These are phyloP conservation scores for Rostrohypoxylon terebratum DNA, from an alignment of 495 filamentous ascomycete genomes.

Conservation along the genomic window DNA sequence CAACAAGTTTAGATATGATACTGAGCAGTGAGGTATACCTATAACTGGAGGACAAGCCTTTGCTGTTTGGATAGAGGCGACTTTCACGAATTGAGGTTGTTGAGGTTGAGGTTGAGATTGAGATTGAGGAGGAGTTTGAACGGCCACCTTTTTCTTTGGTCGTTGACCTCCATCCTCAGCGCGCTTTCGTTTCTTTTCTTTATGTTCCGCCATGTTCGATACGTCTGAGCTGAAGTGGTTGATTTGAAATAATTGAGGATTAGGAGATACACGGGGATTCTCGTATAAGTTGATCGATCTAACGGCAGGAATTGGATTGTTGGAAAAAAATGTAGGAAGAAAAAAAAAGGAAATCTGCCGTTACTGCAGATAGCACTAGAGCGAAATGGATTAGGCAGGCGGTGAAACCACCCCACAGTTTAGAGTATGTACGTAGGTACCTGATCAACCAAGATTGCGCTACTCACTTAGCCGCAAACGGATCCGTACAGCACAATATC, in stretches of 20 bases:
- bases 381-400: conserved; percentile 39
- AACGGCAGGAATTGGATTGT: conserved; percentile 29
- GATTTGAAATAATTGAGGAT: neutral
- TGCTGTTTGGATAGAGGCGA: conserved; percentile 69
- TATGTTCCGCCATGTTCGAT: conserved; percentile 63
- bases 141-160: conserved; percentile 72
- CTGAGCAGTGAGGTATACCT: conserved; percentile 56
- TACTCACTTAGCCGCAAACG: conserved; percentile 4
- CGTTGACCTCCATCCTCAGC: conserved; percentile 59
- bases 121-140: conserved; percentile 59
- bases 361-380: neutral
- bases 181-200: conserved; percentile 81
- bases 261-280: neutral
- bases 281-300: conserved; percentile 15
- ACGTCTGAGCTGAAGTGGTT: conserved; percentile 12
- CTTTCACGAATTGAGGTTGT: conserved; percentile 59
- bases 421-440: conserved; percentile 9
- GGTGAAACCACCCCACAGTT: conserved; percentile 42
- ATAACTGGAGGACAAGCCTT: conserved; percentile 73
- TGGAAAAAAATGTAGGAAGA: conserved; percentile 2
- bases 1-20: neutral
- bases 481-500: neutral
- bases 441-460: conserved; percentile 10
- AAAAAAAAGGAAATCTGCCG: conserved; percentile 41
- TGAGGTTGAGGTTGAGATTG: too few species aligned